Evolutionary conservation across 495 filamentous ascomycete genomes (phyloP), one percentile per base, ranked within the genome.

Genomic region (Podospora comata): DNA sequence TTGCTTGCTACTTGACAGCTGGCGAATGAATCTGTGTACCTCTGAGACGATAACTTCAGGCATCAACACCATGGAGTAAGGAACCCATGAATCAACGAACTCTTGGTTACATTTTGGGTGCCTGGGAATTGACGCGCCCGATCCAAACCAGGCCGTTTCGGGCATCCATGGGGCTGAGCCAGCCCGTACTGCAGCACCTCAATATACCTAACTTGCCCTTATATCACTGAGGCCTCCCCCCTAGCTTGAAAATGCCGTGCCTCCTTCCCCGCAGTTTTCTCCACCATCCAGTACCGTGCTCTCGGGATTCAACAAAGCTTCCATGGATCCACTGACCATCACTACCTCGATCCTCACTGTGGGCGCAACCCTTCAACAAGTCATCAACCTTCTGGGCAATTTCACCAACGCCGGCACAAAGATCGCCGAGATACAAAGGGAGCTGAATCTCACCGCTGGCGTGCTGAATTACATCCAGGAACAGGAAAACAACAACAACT

Each of bases 331-430:
- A 1, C 48, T 72, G n/a, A 44, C 67, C 3, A 65, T 72, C 15
- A 64, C 57, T 4, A 67, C 67, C 6, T 63, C 64, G 11, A 72
- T 72, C 56, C 54, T 62, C 4, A 67, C 64, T 5, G 55, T 72
- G 58, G 19, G 16, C 30, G 9, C 20, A 3, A 62, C 64, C 4
- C 59, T 71, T 15, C 3, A 59, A 15, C 30, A 20, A 5, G 62
- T 66, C 19, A 19, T 53, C 20, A 62, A 19, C 9, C 20, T 68
- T 18, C 20, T 68, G 16, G 15, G 9, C 18, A 30, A 68, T 18
- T 66, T 64, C 53, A 18, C 57, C 32, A 55, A 67, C 27, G 64
- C 67, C 1, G 19, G 19, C 5, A 23, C 30, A 13, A 67, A 32
- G 15, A 32, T 70, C 5, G 11, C 3, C 9, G 65, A 67, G 23